Evolutionary conservation across 352 stramenopile genomes (phyloP), one percentile per base, ranked within the genome.

Genomic region (Globisporangium solare): DNA sequence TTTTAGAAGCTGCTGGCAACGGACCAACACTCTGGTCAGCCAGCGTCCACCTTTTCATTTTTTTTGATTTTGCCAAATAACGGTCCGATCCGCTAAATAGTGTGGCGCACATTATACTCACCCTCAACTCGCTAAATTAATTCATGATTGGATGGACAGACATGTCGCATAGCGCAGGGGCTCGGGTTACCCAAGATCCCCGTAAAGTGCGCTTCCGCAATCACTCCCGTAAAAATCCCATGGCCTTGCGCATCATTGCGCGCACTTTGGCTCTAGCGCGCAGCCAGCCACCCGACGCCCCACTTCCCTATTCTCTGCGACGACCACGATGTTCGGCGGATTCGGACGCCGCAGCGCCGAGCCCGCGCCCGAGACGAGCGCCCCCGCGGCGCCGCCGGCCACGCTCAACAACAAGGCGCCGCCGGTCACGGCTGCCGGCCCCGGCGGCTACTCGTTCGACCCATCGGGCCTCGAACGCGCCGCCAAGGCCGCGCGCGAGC

Each of bases 401-500:
- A 64, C 58, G 58, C 52, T 64, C 40, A 76, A 76, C 60, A 50
- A 56, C 57, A 52, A 64, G 58, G 48, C 48, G 37, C 54, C 60
- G 43, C 49, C 55, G 3, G 51, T 47, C 6, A 45, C 47, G 15
- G 59, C 55, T 2, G 41, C 46, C 18, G 75, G 61, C 1, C 56
- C 52, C n/a, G 77, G 74, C 37, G 76, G 74, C 59, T 94, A 93
- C 68, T 93, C 83, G 60, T 99, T 99, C 69, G 96, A 99, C 73
- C 95, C 95, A 51, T 96, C 96, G 61, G 96, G 94, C 12, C 80
- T 99, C 43, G 97, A 99, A 73, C 93, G 97, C 51, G 97, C 96
- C 43, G 97, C 97, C 48, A 98, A 98, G 74, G 96, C 96, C n/a
- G 96, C 96, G 13, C 83, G 93, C n/a, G 96, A 99, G 71, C 79